Conservation (phyloP, 208 protist species). For the Tritrichomonas foetus region DNA sequence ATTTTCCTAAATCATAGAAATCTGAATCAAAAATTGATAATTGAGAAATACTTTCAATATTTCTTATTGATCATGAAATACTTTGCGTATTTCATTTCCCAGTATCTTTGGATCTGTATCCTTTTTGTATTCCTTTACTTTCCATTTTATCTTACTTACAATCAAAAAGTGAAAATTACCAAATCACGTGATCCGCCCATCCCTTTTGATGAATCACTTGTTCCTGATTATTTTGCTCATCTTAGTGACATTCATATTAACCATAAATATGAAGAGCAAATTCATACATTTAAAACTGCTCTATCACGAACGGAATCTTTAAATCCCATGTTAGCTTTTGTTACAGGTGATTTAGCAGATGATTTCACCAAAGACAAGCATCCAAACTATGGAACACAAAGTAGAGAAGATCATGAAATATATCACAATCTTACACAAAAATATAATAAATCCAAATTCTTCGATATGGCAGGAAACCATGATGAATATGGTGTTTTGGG, state of each 20-base stretch:
- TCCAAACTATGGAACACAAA: neutral
- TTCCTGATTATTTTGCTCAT: neutral
- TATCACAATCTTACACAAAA: neutral
- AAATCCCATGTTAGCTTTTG: neutral
- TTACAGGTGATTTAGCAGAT: conserved; percentile 11
- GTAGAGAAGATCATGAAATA: neutral
- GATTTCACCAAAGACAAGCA: neutral
- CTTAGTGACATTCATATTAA: neutral
- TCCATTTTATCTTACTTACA: neutral
- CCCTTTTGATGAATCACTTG: neutral
- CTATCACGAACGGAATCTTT: neutral
- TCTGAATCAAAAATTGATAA: too few relatives aligned
- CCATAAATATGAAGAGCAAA: neutral
- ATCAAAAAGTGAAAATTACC: neutral
- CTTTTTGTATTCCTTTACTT: neutral
- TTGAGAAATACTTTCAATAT: too few relatives aligned
- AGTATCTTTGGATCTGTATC: neutral
- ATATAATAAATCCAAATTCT: neutral
- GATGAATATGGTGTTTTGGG: neutral
- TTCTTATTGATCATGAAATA: too few relatives aligned
- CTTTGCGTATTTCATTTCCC: neutral
- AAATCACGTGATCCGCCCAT: neutral
- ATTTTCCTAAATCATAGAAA: too few relatives aligned
- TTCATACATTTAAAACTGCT: neutral
- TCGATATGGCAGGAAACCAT: neutral